Evolutionary conservation across 2,329 filamentous ascomycete genomes (phyloP), one percentile per base, ranked within the genome.

Genomic region (Ascochyta viciae-villosae): DNA sequence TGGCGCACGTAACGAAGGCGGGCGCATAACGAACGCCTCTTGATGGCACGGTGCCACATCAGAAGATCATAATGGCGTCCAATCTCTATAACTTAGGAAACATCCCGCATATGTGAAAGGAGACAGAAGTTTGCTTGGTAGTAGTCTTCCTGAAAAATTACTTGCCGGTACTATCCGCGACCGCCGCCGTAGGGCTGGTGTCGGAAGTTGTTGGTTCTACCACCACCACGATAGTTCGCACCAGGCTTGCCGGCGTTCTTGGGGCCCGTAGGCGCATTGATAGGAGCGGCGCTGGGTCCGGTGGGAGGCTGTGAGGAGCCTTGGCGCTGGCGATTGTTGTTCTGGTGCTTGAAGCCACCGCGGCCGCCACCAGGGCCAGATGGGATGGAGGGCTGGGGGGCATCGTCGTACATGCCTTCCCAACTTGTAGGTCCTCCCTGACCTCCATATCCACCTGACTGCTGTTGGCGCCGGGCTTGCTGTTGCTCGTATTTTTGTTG

Each of bases 331-430:
- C 72, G 73, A 57, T 65, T 74, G 66, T 67, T 74, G 42, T 58
- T 52, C 58, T 66, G 77, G 46, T 61, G 43, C 46, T 58, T 50
- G 39, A 60, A 76, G 47, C 75, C 64, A 45, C 78, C 77, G 77
- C 79, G 55, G 47, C 66, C 62, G 19, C 58, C 68, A 52, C 78
- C 77, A 46, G 82, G 81, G 42, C 80, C 83, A 15, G 78, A 80
- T 65, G 78, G 81, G 64, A 88, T 84, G 66, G 88, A 88, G 5
- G 91, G 91, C 72, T 94, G 91, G 15, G 92, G 93, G 2, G 93
- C 91, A 74, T 97, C 94, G 73, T 98, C 94, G 75, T 97, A 98
- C 92, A 96, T 96, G 70, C 94, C 94, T 75, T 98, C 94, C 92
- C 93, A 97, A 37, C 89, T 93, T 23, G 90, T 91, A n/a, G 89